A percentile compares a stretch with the other conserved stretches of the same genome.
Conservation (phyloP, 78 protist genomes). For the Pelomyxa schiedti region DNA sequence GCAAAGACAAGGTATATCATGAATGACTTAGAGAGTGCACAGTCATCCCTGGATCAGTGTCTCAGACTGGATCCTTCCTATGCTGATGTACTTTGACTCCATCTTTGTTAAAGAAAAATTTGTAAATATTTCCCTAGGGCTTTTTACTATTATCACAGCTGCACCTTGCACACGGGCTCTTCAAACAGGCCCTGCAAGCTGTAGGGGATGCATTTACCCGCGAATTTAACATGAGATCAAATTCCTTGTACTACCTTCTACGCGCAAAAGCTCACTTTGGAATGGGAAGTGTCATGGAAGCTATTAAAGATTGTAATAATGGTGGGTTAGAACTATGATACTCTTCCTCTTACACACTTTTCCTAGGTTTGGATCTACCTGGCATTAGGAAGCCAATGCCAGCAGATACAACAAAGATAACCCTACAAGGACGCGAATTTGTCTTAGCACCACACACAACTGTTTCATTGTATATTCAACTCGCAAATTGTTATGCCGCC, state of each 20-base stretch:
- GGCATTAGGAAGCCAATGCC: not conserved
- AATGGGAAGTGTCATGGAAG: constrained; percentile 10
- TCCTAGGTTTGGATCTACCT: constrained; percentile 34
- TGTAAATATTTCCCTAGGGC: constrained; percentile 1
- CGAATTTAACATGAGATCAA: constrained; percentile 34
- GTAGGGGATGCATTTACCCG: constrained; percentile 28
- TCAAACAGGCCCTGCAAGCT: constrained; percentile 2
- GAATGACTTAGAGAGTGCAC: constrained; percentile 19
- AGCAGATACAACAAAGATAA: not conserved
- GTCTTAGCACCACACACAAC: not conserved
- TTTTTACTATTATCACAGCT: constrained; percentile 41
- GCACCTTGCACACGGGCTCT: not conserved
- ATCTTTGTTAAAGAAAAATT: not conserved
- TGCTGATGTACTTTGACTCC: not conserved
- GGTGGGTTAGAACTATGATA: no score
- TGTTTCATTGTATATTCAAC: constrained; percentile 9
- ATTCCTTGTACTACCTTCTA: constrained; percentile 33
- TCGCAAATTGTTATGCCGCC: not conserved
- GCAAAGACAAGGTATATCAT: constrained; percentile 10
- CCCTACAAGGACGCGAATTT: no score
- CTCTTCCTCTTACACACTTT: no score
- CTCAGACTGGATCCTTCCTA: constrained; percentile 3
- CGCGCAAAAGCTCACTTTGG: not conserved
- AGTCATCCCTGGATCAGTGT: not conserved
- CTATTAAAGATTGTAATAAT: constrained; percentile 6